phyloP scores from a whole-genome alignment of 2,329 filamentous ascomycete species.

The Fusarium falciforme region DNA sequence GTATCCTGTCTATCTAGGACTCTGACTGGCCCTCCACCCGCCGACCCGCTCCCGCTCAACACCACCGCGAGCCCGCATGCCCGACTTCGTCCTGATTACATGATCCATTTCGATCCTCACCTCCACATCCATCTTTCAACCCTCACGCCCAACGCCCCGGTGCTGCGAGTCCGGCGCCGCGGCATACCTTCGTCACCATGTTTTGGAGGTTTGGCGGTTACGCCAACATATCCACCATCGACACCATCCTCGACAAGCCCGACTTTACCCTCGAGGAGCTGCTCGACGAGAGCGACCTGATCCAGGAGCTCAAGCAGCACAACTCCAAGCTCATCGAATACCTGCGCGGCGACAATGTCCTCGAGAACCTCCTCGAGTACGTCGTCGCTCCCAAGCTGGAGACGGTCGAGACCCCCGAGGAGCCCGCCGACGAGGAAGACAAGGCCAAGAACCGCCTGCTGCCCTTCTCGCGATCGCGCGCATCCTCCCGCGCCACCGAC shows the following conservation, averaged over 20 bases:
- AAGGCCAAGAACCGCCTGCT: slow-evolving; percentile 57
- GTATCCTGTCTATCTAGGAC: not conserved
- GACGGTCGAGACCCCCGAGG: slow-evolving; percentile 62
- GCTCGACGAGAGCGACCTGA: slow-evolving; percentile 93
- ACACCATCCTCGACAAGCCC: slow-evolving; percentile 95
- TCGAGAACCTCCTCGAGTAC: slow-evolving; percentile 89
- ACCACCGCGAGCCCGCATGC: slow-evolving; percentile 9
- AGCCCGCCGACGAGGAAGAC: slow-evolving; percentile 64
- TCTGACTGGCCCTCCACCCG: slow-evolving; percentile 26
- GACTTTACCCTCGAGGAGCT: slow-evolving; percentile 96
- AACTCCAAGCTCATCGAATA: slow-evolving; percentile 98
- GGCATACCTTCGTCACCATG: slow-evolving; percentile 73
- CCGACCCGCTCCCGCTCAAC: slow-evolving; percentile 34
- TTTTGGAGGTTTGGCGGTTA: slow-evolving; percentile 99
- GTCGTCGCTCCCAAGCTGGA: slow-evolving; percentile 83
- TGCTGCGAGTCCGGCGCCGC: slow-evolving; percentile 50
- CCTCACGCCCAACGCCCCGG: slow-evolving; percentile 40
- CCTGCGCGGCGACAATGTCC: slow-evolving; percentile 85
- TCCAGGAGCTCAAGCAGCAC: slow-evolving; percentile 97
- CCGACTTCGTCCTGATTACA: slow-evolving; percentile 41
- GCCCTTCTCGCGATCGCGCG: slow-evolving; percentile 64
- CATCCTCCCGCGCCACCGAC: slow-evolving; percentile 64
- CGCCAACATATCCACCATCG: slow-evolving; percentile 95
- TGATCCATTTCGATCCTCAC: slow-evolving; percentile 42
- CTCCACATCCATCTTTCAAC: slow-evolving; percentile 28